phyloP scores from a whole-genome alignment of 768 basidiomycete species.

The Tulasnella sp. region DNA sequence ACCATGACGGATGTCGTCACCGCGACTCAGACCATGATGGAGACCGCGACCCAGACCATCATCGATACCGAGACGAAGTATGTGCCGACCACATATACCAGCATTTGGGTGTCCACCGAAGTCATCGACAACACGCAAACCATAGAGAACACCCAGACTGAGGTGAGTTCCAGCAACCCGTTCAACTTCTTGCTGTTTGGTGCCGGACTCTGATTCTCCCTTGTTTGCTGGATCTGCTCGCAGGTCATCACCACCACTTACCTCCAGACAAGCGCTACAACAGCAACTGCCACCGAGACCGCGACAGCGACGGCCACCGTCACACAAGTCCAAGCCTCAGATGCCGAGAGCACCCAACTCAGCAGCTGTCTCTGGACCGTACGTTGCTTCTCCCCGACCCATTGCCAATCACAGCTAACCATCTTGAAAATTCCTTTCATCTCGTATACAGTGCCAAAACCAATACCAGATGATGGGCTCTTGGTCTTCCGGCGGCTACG shows the following conservation, averaged over 20 bases:
- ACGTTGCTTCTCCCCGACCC: background rate
- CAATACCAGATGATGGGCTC: background rate
- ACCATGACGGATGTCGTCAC: slow-evolving; percentile 22
- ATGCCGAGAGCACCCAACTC: background rate
- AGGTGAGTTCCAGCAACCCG: slow-evolving; percentile 12
- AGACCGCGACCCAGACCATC: slow-evolving; percentile 34
- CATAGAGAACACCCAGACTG: background rate
- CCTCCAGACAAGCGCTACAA: slow-evolving; percentile 28
- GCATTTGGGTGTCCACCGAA: slow-evolving; percentile 43
- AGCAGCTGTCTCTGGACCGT: background rate
- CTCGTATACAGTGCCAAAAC: too few relatives aligned
- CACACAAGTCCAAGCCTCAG: background rate
- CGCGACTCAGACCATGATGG: slow-evolving; percentile 28
- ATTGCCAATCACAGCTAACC: too few relatives aligned
- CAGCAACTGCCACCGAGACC: slow-evolving; percentile 32
- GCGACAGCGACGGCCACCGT: slow-evolving; percentile 7
- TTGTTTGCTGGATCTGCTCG: slow-evolving; percentile 22
- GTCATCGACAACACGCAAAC: slow-evolving; percentile 43
- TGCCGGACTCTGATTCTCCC: slow-evolving; percentile 8
- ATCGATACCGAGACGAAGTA: slow-evolving; percentile 26
- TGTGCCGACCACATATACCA: slow-evolving; percentile 48
- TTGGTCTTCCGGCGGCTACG: background rate
- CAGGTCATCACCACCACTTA: slow-evolving; percentile 24
- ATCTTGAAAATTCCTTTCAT: too few relatives aligned
- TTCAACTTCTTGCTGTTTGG: background rate